Conservation (phyloP, 352 stramenopile species). For the Globisporangium rhizosaccharum region DNA sequence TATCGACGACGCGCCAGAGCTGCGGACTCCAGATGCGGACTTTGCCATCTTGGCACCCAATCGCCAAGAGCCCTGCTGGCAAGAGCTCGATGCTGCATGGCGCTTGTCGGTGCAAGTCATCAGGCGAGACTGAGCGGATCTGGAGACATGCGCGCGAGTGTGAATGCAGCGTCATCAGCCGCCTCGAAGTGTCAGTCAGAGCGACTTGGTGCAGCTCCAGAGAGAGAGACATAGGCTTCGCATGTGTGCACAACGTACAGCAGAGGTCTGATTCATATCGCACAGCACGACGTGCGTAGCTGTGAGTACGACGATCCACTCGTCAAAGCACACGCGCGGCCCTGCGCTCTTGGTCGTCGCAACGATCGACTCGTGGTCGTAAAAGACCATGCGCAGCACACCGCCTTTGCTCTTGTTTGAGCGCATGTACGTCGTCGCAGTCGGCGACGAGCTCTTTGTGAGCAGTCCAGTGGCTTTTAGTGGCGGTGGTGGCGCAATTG, state of each 20-base stretch:
- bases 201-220: no score
- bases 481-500: neutral
- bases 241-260: slow-evolving; percentile 19
- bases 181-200: no score
- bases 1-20: slow-evolving; percentile 52
- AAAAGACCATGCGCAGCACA: slow-evolving; percentile 65
- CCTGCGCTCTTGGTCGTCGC: slow-evolving; percentile 31
- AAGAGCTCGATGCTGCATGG: slow-evolving; percentile 59
- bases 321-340: slow-evolving; percentile 58
- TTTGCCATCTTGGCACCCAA: slow-evolving; percentile 73
- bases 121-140: slow-evolving; percentile 32
- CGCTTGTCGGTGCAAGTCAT: slow-evolving; percentile 58
- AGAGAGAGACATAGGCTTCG: neutral
- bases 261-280: slow-evolving; percentile 60
- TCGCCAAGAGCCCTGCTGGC: slow-evolving; percentile 54
- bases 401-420: slow-evolving; percentile 31
- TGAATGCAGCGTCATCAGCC: neutral
- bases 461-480: slow-evolving; percentile 20
- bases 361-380: slow-evolving; percentile 62
- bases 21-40: slow-evolving; percentile 65
- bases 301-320: slow-evolving; percentile 63
- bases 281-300: slow-evolving; percentile 59
- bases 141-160: slow-evolving; percentile 20
- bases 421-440: slow-evolving; percentile 47
- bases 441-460: slow-evolving; percentile 35